Evolutionary conservation across 192 early-diverging fungal species (phyloP).

Genomic region (Endogone sp.): DNA sequence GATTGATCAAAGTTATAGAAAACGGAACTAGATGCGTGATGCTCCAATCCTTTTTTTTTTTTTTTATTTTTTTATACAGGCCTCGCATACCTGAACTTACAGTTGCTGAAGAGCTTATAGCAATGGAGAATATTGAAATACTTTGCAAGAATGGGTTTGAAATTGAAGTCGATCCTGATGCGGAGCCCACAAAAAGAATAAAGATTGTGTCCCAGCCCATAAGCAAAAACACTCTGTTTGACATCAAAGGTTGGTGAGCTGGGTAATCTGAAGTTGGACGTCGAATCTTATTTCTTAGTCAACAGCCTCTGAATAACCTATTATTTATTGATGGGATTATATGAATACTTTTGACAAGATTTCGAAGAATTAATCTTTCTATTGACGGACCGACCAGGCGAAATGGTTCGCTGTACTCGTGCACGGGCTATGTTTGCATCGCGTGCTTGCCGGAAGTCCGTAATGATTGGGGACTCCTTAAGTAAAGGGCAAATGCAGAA

Average conservation of each 20-base stretch:
- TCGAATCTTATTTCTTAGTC: not conserved
- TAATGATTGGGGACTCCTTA: constrained; percentile 90
- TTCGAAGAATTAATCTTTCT: constrained; percentile 69
- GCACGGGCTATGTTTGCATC: constrained; percentile 80
- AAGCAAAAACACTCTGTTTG: constrained; percentile 72
- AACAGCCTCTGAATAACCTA: too few relatives aligned
- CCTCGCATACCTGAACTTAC: constrained; percentile 68
- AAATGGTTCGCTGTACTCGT: constrained; percentile 64
- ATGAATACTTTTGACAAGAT: too few relatives aligned
- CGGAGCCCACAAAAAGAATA: constrained; percentile 57
- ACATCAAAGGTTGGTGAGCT: constrained; percentile 45
- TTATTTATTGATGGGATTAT: too few relatives aligned
- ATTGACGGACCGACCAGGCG: constrained; percentile 41
- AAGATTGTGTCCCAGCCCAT: constrained; percentile 69
- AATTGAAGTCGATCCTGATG: constrained; percentile 55
- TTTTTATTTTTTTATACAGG: constrained; percentile 27
- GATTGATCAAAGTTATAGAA: not conserved
- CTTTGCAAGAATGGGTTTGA: constrained; percentile 83
- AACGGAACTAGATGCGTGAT: not conserved
- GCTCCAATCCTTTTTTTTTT: not conserved
- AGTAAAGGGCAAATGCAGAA: constrained; percentile 65
- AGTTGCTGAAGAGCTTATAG: constrained; percentile 74
- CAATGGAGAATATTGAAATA: constrained; percentile 66
- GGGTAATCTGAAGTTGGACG: not conserved
- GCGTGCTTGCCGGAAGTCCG: constrained; percentile 82